Conservation (phyloP, 371 early-diverging fungal genomes). For the Syncephalastrum monosporum region DNA sequence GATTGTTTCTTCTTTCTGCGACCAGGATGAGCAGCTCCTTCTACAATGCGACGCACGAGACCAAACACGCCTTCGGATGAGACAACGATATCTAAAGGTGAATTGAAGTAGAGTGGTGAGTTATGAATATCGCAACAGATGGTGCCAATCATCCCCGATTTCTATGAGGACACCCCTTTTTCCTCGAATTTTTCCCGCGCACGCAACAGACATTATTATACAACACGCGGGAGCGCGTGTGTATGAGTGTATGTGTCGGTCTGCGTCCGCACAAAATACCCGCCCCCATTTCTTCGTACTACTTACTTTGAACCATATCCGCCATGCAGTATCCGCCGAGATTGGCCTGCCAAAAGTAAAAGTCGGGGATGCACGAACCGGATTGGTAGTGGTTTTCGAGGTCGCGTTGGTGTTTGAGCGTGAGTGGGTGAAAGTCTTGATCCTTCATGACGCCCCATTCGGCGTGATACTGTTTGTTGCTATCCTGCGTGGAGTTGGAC, state of each 20-base stretch:
- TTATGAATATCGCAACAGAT: background rate
- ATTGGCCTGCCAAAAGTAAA: conserved; percentile 55
- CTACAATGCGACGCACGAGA: conserved; percentile 37
- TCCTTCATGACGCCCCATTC: conserved; percentile 51
- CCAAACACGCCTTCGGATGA: conserved; percentile 36
- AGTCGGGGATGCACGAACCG: conserved; percentile 34
- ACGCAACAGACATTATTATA: too few relatives aligned
- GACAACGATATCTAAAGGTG: conserved; percentile 25
- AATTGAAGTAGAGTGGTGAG: background rate
- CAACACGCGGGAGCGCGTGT: background rate
- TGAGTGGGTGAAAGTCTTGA: conserved; percentile 44
- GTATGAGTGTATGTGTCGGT: conserved; percentile 4
- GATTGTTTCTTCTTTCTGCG: conserved; percentile 37
- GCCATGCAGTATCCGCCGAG: conserved; percentile 52
- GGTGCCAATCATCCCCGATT: too few relatives aligned
- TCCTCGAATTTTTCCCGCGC: conserved; percentile 1
- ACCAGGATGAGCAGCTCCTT: conserved; percentile 46
- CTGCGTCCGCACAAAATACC: conserved; percentile 1
- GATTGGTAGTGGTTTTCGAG: conserved; percentile 32
- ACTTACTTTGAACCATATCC: conserved; percentile 45
- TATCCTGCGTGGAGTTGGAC: conserved; percentile 7
- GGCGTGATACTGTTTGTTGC: conserved; percentile 36
- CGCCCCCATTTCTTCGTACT: background rate
- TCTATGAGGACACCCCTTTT: background rate
- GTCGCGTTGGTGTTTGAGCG: conserved; percentile 46